A percentile compares a stretch with the other conserved stretches of the same genome.
Conservation (phyloP, 306 rosid genomes). For the Vicia villosa region DNA sequence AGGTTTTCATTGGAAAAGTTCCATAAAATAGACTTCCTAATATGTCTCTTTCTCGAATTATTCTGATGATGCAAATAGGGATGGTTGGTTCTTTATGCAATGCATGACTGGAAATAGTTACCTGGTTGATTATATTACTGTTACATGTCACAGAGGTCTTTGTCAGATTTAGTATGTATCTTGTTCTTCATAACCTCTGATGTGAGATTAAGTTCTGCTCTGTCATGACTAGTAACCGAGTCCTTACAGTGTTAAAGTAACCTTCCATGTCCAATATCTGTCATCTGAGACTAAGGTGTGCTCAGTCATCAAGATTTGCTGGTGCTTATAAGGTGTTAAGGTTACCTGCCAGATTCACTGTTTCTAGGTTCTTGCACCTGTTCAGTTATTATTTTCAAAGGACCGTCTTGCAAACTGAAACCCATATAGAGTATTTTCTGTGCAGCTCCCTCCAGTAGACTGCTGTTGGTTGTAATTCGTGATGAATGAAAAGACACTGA, state of each 20-base stretch:
- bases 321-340: neutral
- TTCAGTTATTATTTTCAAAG: constrained; percentile 31
- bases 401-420: constrained; percentile 25
- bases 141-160: constrained; percentile 1
- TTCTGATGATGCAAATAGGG: constrained; percentile 5
- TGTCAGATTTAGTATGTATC: neutral
- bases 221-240: neutral
- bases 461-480: constrained; percentile 5
- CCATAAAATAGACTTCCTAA: neutral
- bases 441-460: constrained; percentile 28
- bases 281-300: neutral
- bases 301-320: neutral
- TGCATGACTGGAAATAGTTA: neutral
- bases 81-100: constrained; percentile 24
- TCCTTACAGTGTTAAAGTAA: neutral
- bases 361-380: constrained; percentile 1
- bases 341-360: constrained; percentile 10
- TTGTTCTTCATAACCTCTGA: constrained; percentile 14
- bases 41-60: neutral
- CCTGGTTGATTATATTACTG: constrained; percentile 13
- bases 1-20: neutral
- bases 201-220: neutral
- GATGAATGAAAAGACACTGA: constrained; percentile 17
- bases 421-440: neutral
- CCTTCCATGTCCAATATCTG: neutral